These are phyloP conservation scores for Ogataea nakhonphanomensis DNA, from an alignment of 805 yeast species.

Conservation along the genomic window DNA sequence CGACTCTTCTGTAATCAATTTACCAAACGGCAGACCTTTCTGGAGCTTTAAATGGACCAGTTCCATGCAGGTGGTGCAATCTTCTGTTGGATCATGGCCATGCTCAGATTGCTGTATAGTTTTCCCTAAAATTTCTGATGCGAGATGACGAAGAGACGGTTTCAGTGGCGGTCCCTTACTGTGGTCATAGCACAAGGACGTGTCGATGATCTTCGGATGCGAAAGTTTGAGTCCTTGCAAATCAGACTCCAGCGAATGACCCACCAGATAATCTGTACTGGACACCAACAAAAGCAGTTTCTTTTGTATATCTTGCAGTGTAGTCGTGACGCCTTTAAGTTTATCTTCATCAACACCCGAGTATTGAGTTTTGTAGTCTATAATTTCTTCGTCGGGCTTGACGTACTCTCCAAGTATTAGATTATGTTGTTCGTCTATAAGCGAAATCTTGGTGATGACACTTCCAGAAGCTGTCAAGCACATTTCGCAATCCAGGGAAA, in stretches of 20 bases:
- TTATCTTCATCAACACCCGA: slow-evolving; percentile 83
- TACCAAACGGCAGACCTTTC: slow-evolving; percentile 68
- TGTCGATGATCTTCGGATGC: slow-evolving; percentile 78
- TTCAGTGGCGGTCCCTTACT: slow-evolving; percentile 78
- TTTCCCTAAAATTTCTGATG: slow-evolving; percentile 50
- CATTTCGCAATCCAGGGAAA: slow-evolving; percentile 94
- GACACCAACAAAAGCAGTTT: slow-evolving; percentile 46
- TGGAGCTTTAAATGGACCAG: slow-evolving; percentile 65
- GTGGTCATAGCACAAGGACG: slow-evolving; percentile 73
- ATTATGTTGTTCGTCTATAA: slow-evolving; percentile 60
- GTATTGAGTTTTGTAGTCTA: slow-evolving; percentile 76
- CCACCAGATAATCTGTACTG: slow-evolving; percentile 67
- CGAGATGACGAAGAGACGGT: slow-evolving; percentile 73
- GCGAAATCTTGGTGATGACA: slow-evolving; percentile 73
- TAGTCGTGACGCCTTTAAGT: slow-evolving; percentile 59
- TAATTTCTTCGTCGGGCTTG: slow-evolving; percentile 69
- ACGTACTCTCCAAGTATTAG: slow-evolving; percentile 71
- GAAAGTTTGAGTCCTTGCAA: slow-evolving; percentile 63
- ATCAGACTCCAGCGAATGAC: slow-evolving; percentile 89
- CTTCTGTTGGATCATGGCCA: slow-evolving; percentile 89
- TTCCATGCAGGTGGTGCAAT: slow-evolving; percentile 76
- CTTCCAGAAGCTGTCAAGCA: slow-evolving; percentile 60
- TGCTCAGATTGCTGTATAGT: slow-evolving; percentile 60
- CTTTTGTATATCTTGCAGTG: slow-evolving; percentile 63
- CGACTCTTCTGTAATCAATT: slow-evolving; percentile 39